phyloP scores from a whole-genome alignment of 2,329 filamentous ascomycete genomes.

The Fusarium sp. region DNA sequence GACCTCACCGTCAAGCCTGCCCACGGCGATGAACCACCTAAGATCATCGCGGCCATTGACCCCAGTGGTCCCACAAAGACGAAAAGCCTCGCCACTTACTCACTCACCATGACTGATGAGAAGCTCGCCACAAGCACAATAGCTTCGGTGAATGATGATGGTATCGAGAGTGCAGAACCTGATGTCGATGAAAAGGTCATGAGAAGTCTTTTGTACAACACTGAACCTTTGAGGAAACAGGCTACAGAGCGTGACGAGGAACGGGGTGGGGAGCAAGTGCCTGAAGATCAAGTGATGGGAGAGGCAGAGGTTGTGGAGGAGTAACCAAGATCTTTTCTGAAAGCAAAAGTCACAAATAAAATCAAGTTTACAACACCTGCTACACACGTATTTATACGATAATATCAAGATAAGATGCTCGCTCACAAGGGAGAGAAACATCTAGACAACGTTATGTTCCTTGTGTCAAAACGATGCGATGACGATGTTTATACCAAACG shows the following conservation, averaged over 20 bases:
- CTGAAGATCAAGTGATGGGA: constrained; percentile 23
- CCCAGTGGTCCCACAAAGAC: constrained; percentile 47
- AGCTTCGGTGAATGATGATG: constrained; percentile 43
- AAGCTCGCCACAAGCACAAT: constrained; percentile 51
- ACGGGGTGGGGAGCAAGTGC: constrained; percentile 37
- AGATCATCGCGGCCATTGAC: constrained; percentile 59
- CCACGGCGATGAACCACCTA: constrained; percentile 41
- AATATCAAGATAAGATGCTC: neutral
- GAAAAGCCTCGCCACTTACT: constrained; percentile 51
- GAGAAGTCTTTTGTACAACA: constrained; percentile 60
- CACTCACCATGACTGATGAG: constrained; percentile 51
- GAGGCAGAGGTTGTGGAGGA: constrained; percentile 18
- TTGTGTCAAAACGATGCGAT: too few species aligned
- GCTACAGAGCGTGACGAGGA: constrained; percentile 45
- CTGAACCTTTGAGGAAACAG: constrained; percentile 64
- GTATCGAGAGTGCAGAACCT: constrained; percentile 49
- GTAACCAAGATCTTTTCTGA: neutral
- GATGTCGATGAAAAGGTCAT: constrained; percentile 57
- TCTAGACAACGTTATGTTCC: too few species aligned
- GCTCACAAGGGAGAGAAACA: neutral
- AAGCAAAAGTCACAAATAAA: neutral
- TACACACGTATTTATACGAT: neutral
- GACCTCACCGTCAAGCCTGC: constrained; percentile 58
- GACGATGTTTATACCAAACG: too few species aligned
- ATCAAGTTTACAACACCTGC: neutral